Evolutionary conservation across 2,329 filamentous ascomycete species (phyloP).

Genomic region (Mycosphaerella arachidis): DNA sequence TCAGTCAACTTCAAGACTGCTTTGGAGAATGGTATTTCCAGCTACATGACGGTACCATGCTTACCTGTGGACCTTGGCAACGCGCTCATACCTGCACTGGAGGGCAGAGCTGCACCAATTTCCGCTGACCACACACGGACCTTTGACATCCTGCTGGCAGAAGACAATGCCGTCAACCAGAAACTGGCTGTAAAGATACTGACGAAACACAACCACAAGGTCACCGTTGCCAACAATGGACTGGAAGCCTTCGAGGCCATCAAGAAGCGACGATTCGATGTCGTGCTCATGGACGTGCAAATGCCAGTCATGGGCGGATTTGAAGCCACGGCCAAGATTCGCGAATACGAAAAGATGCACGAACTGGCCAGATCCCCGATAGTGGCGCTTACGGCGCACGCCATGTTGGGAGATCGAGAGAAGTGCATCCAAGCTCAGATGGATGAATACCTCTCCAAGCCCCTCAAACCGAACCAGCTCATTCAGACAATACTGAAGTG

Average conservation of each 20-base stretch:
- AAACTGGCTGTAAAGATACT: constrained; percentile 93
- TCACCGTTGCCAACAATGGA: constrained; percentile 92
- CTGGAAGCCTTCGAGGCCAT: constrained; percentile 89
- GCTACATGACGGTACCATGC: constrained; percentile 97
- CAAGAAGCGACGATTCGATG: constrained; percentile 87
- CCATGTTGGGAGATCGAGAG: constrained; percentile 96
- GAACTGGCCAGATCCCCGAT: constrained; percentile 83
- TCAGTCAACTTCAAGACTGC: constrained; percentile 91
- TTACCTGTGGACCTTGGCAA: constrained; percentile 91
- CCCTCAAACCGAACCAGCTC: constrained; percentile 91
- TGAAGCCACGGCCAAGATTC: constrained; percentile 92
- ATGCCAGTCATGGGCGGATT: constrained; percentile 99
- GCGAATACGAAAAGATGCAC: constrained; percentile 83
- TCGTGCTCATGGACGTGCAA: constrained; percentile 98
- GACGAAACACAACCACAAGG: constrained; percentile 90
- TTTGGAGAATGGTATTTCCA: constrained; percentile 92
- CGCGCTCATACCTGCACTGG: constrained; percentile 89
- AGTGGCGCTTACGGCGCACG: constrained; percentile 93
- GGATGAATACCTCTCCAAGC: constrained; percentile 98
- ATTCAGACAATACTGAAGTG: constrained; percentile 98
- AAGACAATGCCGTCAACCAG: constrained; percentile 98
- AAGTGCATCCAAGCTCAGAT: constrained; percentile 98
- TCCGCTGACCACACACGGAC: constrained; percentile 91
- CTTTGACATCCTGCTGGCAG: constrained; percentile 89
- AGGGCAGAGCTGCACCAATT: constrained; percentile 85